Evolutionary conservation across 345 rosid species (phyloP).

Genomic region (Murraya koenigii): DNA sequence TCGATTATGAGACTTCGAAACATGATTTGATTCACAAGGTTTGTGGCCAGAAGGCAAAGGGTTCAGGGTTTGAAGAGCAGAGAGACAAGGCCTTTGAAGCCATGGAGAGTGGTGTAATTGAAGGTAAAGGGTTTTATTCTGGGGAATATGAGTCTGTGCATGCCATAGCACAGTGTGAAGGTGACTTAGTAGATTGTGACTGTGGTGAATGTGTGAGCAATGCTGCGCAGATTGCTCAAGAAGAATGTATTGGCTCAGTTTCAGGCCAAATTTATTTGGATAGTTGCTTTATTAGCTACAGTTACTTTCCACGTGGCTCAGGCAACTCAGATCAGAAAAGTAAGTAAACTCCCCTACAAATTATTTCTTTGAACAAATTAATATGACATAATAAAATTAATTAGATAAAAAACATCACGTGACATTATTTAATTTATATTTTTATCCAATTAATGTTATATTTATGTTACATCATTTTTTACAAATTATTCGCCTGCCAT

Average conservation of each 20-base stretch:
- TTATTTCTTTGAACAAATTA: too few species aligned
- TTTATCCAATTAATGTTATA: background rate
- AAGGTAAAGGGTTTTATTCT: conserved; percentile 42
- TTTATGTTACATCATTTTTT: background rate
- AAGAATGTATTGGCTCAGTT: conserved; percentile 47
- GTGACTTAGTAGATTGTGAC: conserved; percentile 43
- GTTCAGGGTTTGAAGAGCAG: conserved; percentile 38
- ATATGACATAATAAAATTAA: too few species aligned
- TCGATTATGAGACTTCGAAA: conserved; percentile 24
- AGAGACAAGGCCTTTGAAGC: conserved; percentile 48
- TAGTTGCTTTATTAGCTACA: conserved; percentile 51
- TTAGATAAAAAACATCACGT: too few species aligned
- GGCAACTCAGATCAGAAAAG: conserved; percentile 25
- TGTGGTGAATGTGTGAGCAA: conserved; percentile 63
- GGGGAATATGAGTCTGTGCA: conserved; percentile 36
- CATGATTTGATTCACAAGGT: conserved; percentile 43
- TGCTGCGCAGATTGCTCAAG: conserved; percentile 43
- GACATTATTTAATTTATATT: background rate
- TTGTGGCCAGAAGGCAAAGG: conserved; percentile 43
- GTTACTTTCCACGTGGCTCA: conserved; percentile 33
- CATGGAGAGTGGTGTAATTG: conserved; percentile 37
- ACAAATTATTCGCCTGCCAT: too few species aligned
- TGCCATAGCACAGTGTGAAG: conserved; percentile 66
- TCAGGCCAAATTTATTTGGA: conserved; percentile 58
- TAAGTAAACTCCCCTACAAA: conserved; percentile 2